Conservation (phyloP, 2,329 filamentous ascomycete species). For the Colletotrichum sp. region DNA sequence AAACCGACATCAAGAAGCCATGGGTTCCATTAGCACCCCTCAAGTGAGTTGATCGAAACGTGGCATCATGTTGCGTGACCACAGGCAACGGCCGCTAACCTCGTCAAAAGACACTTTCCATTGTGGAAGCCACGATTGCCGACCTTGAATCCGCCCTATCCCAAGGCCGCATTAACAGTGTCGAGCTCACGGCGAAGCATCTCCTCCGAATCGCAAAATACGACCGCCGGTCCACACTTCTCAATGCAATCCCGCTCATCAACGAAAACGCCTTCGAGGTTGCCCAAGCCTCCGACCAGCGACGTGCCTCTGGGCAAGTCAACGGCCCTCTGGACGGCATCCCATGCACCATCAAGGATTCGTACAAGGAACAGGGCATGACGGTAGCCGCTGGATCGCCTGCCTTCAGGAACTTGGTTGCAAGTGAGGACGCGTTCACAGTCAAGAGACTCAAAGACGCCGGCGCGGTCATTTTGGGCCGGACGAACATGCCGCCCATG, state of each 20-base stretch:
- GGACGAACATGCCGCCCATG: conserved; percentile 64
- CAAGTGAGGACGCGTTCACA: conserved; percentile 57
- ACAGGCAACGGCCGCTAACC: background rate
- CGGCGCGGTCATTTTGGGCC: conserved; percentile 52
- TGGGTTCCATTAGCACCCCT: background rate
- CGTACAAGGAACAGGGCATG: conserved; percentile 58
- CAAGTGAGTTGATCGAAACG: background rate
- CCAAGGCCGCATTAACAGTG: conserved; percentile 24
- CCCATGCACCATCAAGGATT: conserved; percentile 63
- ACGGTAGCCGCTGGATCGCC: conserved; percentile 59
- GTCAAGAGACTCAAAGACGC: conserved; percentile 54
- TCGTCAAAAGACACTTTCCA: background rate
- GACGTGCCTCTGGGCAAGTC: conserved; percentile 12
- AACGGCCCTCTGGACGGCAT: conserved; percentile 55
- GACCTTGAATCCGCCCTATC: conserved; percentile 27
- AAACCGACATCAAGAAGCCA: background rate
- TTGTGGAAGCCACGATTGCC: conserved; percentile 30
- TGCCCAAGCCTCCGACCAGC: conserved; percentile 31
- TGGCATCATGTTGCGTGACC: background rate
- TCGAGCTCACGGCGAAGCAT: conserved; percentile 31
- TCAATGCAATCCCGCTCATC: conserved; percentile 32
- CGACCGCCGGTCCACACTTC: conserved; percentile 26
- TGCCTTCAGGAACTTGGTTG: conserved; percentile 53
- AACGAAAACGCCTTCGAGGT: conserved; percentile 28
- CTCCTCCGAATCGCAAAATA: conserved; percentile 30